phyloP scores from a whole-genome alignment of 495 filamentous ascomycete species.

The Halenospora varia region DNA sequence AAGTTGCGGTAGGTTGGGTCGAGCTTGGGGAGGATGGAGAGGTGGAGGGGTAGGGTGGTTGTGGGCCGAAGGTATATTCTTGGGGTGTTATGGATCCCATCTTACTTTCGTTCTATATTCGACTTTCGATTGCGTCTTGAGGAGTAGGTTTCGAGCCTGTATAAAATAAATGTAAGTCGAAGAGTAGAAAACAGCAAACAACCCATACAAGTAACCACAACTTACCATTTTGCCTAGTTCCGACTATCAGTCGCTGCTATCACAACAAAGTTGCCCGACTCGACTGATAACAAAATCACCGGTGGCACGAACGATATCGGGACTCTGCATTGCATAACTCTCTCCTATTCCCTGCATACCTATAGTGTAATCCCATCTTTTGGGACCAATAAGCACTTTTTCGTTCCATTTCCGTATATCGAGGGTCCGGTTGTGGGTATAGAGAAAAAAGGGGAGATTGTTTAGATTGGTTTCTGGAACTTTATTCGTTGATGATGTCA shows the following conservation, averaged over 20 bases:
- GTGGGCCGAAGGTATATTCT: slow-evolving; percentile 16
- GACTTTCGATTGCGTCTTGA: neutral
- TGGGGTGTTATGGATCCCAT: slow-evolving; percentile 14
- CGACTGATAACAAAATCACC: neutral
- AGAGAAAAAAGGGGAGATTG: neutral
- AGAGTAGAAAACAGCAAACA: neutral
- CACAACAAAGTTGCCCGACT: neutral
- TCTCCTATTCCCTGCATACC: neutral
- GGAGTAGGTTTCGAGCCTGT: neutral
- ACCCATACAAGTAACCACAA: neutral
- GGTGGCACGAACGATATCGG: neutral
- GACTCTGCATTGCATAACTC: neutral
- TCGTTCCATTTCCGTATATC: neutral
- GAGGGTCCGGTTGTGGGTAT: neutral
- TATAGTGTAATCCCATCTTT: neutral
- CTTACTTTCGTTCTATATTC: neutral
- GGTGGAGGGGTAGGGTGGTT: slow-evolving; percentile 55
- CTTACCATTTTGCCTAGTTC: neutral
- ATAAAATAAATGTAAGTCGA: neutral
- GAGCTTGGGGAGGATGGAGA: slow-evolving; percentile 40
- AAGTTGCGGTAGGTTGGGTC: slow-evolving; percentile 50
- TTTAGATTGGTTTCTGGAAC: neutral
- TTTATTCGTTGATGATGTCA: neutral
- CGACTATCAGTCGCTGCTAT: neutral
- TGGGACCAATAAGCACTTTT: neutral